Conservation (phyloP, 805 yeast species). For the Sugiyamaella valdiviana region DNA sequence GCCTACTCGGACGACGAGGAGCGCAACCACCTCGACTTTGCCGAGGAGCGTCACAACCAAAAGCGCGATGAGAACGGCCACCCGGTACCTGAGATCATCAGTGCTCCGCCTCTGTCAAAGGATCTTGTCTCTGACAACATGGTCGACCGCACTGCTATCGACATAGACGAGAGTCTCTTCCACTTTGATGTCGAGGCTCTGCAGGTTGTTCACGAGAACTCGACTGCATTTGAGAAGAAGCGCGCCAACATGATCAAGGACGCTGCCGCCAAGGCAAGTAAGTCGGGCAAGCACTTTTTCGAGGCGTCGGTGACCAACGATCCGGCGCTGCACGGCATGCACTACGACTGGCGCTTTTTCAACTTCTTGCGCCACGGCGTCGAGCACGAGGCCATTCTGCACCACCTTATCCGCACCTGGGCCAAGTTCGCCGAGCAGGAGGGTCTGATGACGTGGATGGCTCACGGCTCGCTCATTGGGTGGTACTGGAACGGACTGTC, state of each 20-base stretch:
- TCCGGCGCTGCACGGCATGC: slow-evolving; percentile 24
- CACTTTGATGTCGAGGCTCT: slow-evolving; percentile 12
- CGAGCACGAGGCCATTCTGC: slow-evolving; percentile 42
- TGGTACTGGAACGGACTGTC: slow-evolving; percentile 47
- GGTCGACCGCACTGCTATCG: slow-evolving; percentile 12
- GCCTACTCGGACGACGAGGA: slow-evolving; percentile 2
- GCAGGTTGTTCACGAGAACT: slow-evolving; percentile 6
- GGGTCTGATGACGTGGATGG: slow-evolving; percentile 42
- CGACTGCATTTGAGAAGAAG: slow-evolving; percentile 5
- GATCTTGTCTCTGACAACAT: background rate
- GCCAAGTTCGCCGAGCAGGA: slow-evolving; percentile 39
- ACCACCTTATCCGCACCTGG: slow-evolving; percentile 43
- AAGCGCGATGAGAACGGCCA: background rate
- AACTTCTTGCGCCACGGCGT: slow-evolving; percentile 36
- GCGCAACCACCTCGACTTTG: slow-evolving; percentile 8
- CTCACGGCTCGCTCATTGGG: slow-evolving; percentile 45
- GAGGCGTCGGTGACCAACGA: slow-evolving; percentile 19
- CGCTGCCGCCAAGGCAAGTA: slow-evolving; percentile 8
- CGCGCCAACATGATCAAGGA: slow-evolving; percentile 17
- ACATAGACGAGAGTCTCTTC: slow-evolving; percentile 15
- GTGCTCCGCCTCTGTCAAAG: slow-evolving; percentile 2
- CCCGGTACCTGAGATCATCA: background rate
- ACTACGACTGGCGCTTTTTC: slow-evolving; percentile 66
- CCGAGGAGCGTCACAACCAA: slow-evolving; percentile 10
- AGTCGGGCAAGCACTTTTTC: slow-evolving; percentile 19